These are phyloP conservation scores for Ilex asprella DNA, from an alignment of 257 asterid species.

Conservation along the genomic window DNA sequence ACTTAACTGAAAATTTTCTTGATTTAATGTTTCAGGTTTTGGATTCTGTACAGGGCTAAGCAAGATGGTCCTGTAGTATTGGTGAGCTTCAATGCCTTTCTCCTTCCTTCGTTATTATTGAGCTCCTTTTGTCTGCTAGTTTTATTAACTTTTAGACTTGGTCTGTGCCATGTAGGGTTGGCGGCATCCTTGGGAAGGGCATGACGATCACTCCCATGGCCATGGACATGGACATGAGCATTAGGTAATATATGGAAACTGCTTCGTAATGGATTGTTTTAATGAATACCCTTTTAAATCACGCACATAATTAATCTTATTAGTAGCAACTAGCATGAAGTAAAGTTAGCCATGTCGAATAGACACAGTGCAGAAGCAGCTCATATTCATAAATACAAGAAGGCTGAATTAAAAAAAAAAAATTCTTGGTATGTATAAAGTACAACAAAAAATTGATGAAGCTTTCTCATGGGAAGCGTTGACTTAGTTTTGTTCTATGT, in stretches of 20 bases:
- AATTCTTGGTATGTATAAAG: too few relatives aligned
- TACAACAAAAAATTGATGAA: too few relatives aligned
- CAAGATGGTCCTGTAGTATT: conserved; percentile 86
- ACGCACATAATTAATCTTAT: too few relatives aligned
- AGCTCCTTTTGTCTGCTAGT: background rate
- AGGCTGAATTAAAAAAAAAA: too few relatives aligned
- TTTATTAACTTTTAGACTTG: conserved; percentile 11
- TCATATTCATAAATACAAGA: too few relatives aligned
- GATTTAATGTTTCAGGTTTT: conserved; percentile 49
- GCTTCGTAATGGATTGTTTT: background rate
- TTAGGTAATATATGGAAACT: conserved; percentile 26
- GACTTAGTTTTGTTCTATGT: too few relatives aligned
- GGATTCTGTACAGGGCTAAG: conserved; percentile 87
- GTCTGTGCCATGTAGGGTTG: conserved; percentile 49
- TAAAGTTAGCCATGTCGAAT: too few relatives aligned
- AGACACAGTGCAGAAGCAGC: too few relatives aligned
- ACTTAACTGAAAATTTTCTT: conserved; percentile 2
- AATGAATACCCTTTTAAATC: background rate
- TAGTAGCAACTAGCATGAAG: too few relatives aligned
- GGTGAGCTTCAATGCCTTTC: conserved; percentile 40
- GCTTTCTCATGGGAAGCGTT: too few relatives aligned
- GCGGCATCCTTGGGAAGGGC: conserved; percentile 98
- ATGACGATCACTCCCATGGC: conserved; percentile 51
- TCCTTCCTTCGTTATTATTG: background rate
- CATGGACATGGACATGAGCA: conserved; percentile 30